These are phyloP conservation scores for Lactifluus volemus DNA, from an alignment of 768 basidiomycete species.

Conservation along the genomic window DNA sequence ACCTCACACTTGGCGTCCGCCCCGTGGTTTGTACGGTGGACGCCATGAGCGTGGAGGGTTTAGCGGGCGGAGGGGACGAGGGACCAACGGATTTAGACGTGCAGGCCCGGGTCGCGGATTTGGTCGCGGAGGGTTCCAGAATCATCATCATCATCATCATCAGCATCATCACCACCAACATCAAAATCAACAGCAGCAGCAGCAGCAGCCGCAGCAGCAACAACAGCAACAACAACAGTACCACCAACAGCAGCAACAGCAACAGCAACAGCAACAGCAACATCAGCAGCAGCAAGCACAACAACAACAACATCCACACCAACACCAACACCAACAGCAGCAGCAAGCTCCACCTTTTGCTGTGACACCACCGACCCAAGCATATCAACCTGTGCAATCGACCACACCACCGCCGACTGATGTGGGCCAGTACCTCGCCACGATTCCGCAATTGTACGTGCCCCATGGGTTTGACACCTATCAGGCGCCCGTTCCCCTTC, in stretches of 20 bases:
- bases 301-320: not conserved
- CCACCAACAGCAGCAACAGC: not conserved
- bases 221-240: not conserved
- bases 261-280: not conserved
- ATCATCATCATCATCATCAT: not conserved
- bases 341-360: constrained; percentile 9
- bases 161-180: not conserved
- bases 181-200: constrained; percentile 3
- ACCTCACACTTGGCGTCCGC: constrained; percentile 22
- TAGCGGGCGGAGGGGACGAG: constrained; percentile 19
- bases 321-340: not conserved
- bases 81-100: constrained; percentile 26
- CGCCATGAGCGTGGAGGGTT: constrained; percentile 14
- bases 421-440: constrained; percentile 20
- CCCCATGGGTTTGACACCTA: constrained; percentile 25
- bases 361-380: constrained; percentile 15
- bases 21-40: constrained; percentile 28
- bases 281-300: constrained; percentile 1
- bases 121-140: constrained; percentile 7
- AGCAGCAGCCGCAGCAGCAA: not conserved
- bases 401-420: constrained; percentile 11
- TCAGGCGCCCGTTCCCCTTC: constrained; percentile 23
- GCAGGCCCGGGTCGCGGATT: constrained; percentile 10
- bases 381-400: constrained; percentile 21
- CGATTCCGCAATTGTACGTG: constrained; percentile 8